Evolutionary conservation across 371 early-diverging fungal species (phyloP).

Genomic region (Mucor sp.): DNA sequence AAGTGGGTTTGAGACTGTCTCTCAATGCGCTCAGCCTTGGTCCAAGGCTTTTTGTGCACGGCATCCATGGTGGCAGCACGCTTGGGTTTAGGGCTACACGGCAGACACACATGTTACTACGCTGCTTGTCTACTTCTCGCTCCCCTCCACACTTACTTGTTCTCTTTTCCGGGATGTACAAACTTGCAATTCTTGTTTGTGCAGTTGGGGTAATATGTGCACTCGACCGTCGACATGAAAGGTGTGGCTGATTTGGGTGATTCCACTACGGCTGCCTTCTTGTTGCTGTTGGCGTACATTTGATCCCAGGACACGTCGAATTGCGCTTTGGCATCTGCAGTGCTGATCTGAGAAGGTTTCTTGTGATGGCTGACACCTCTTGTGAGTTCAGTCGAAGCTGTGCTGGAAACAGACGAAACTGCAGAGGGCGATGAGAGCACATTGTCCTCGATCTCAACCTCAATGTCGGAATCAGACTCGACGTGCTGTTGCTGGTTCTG

Average conservation of each 20-base stretch:
- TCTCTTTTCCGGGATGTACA: constrained; percentile 46
- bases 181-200: constrained; percentile 64
- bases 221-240: constrained; percentile 27
- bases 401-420: background rate
- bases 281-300: background rate
- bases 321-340: background rate
- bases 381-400: background rate
- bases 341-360: background rate
- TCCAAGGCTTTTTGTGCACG: constrained; percentile 27
- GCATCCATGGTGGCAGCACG: background rate
- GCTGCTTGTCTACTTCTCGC: too few species aligned
- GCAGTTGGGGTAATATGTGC: constrained; percentile 58
- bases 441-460: constrained; percentile 1
- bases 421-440: background rate
- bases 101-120: background rate
- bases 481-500: background rate
- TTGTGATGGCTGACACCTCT: background rate
- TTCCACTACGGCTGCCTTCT: background rate
- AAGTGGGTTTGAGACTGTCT: constrained; percentile 39
- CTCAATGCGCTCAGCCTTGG: constrained; percentile 37
- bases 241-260: background rate
- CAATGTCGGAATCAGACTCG: constrained; percentile 5
- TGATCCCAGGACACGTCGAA: constrained; percentile 4
- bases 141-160: constrained; percentile 37
- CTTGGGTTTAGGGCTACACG: constrained; percentile 2